These are phyloP conservation scores for Debaryomyces prosopidis DNA, from an alignment of 805 yeast species.

Conservation along the genomic window DNA sequence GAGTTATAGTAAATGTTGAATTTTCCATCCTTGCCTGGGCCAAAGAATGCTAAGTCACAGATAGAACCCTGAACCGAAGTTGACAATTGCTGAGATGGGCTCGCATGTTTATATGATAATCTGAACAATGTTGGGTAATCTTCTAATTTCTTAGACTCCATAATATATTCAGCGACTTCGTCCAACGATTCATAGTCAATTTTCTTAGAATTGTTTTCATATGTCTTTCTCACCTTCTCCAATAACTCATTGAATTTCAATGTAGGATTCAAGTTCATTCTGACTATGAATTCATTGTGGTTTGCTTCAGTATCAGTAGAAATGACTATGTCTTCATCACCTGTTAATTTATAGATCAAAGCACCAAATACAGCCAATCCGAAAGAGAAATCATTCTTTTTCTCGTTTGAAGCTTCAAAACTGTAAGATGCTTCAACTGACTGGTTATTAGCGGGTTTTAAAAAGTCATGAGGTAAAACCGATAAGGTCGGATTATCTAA, in stretches of 20 bases:
- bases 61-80: conserved; percentile 52
- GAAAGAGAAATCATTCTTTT: conserved; percentile 40
- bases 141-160: conserved; percentile 50
- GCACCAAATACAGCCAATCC: conserved; percentile 69
- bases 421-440: conserved; percentile 60
- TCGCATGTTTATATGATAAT: conserved; percentile 54
- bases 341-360: conserved; percentile 77
- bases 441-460: conserved; percentile 70
- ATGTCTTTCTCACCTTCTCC: conserved; percentile 44
- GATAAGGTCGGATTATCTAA: conserved; percentile 83
- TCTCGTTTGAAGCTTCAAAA: conserved; percentile 9
- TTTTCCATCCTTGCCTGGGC: conserved; percentile 22
- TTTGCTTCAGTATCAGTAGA: conserved; percentile 53
- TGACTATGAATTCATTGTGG: conserved; percentile 54
- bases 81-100: conserved; percentile 40
- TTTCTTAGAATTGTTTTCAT: conserved; percentile 30
- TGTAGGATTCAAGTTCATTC: conserved; percentile 59
- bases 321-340: conserved; percentile 91
- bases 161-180: conserved; percentile 55
- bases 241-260: conserved; percentile 56
- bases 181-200: conserved; percentile 49
- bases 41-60: conserved; percentile 64
- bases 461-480: conserved; percentile 84
- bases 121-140: conserved; percentile 64
- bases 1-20: conserved; percentile 68